Evolutionary conservation across 768 basidiomycete genomes (phyloP).

Genomic region (Boletus speciosus): DNA sequence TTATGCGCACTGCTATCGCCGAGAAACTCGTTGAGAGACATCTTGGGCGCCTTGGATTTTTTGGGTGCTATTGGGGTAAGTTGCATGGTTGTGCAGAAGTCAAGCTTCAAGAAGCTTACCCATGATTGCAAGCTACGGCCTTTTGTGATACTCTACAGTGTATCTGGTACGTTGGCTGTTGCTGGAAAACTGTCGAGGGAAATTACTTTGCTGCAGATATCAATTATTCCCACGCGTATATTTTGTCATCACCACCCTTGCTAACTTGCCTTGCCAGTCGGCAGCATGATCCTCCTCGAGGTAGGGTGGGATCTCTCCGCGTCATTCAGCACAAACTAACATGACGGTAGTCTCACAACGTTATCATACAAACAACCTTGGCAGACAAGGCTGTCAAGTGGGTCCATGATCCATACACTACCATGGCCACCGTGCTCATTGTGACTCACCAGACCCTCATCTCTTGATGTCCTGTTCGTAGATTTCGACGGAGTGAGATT

Average conservation of each 20-base stretch:
- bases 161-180: slow-evolving; percentile 6
- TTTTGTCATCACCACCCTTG: slow-evolving; percentile 11
- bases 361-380: slow-evolving; percentile 88
- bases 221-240: slow-evolving; percentile 28
- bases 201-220: slow-evolving; percentile 18
- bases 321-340: slow-evolving; percentile 3
- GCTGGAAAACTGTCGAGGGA: slow-evolving; percentile 22
- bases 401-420: slow-evolving; percentile 19
- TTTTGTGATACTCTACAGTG: slow-evolving; percentile 14
- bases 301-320: slow-evolving; percentile 34
- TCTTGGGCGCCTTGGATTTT: slow-evolving; percentile 82
- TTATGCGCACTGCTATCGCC: slow-evolving; percentile 69
- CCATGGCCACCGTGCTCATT: slow-evolving; percentile 5
- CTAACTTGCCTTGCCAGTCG: too few relatives aligned
- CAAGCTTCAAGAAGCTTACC: slow-evolving; percentile 11
- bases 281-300: slow-evolving; percentile 80
- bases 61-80: slow-evolving; percentile 64
- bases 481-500: slow-evolving; percentile 98
- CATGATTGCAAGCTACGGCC: slow-evolving; percentile 20
- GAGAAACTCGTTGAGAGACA: slow-evolving; percentile 90
- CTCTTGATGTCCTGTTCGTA: slow-evolving; percentile 93
- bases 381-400: slow-evolving; percentile 85
- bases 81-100: background rate
- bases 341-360: slow-evolving; percentile 71
- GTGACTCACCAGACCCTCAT: slow-evolving; percentile 63